Evolutionary conservation across 2,329 filamentous ascomycete species (phyloP).

Genomic region (Teratosphaeria destructans): DNA sequence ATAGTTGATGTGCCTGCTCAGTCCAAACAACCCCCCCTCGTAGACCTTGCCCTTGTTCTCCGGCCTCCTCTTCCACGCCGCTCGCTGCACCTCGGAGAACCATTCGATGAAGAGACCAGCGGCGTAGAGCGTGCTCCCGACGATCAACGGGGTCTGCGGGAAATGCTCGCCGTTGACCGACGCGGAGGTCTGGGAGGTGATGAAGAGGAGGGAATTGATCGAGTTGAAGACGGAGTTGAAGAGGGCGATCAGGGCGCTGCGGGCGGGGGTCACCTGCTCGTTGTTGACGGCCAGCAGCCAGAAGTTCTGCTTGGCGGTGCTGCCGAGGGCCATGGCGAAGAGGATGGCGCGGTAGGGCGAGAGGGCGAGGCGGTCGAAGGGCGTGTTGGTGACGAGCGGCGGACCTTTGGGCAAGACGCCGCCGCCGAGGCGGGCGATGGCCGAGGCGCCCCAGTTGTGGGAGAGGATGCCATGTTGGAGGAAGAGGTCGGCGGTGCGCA

Average conservation of each 20-base stretch:
- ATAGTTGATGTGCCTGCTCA: slow-evolving; percentile 46
- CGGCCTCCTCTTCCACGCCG: slow-evolving; percentile 40
- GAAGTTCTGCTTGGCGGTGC: slow-evolving; percentile 46
- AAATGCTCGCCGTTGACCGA: slow-evolving; percentile 30
- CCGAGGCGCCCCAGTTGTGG: slow-evolving; percentile 28
- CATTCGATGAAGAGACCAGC: slow-evolving; percentile 46
- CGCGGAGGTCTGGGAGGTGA: slow-evolving; percentile 40
- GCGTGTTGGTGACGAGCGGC: slow-evolving; percentile 29
- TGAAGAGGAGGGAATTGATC: slow-evolving; percentile 45
- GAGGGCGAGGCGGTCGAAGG: slow-evolving; percentile 34
- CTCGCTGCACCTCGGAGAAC: slow-evolving; percentile 47
- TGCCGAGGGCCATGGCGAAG: slow-evolving; percentile 43
- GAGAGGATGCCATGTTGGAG: slow-evolving; percentile 42
- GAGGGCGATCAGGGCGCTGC: slow-evolving; percentile 34
- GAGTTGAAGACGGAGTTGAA: slow-evolving; percentile 49
- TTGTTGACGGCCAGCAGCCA: slow-evolving; percentile 39
- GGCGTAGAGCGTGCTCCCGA: slow-evolving; percentile 42
- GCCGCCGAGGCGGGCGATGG: slow-evolving; percentile 40
- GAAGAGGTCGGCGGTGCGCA: slow-evolving; percentile 37
- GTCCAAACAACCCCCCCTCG: slow-evolving; percentile 38
- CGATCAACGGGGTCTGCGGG: slow-evolving; percentile 33
- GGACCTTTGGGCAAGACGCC: slow-evolving; percentile 32
- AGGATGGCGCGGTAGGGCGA: slow-evolving; percentile 43
- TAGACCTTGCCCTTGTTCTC: slow-evolving; percentile 44
- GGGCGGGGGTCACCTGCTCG: slow-evolving; percentile 39